Base-by-base conservation (phyloP, 371 early-diverging fungal species). In the Astathelohania contejeani region DNA sequence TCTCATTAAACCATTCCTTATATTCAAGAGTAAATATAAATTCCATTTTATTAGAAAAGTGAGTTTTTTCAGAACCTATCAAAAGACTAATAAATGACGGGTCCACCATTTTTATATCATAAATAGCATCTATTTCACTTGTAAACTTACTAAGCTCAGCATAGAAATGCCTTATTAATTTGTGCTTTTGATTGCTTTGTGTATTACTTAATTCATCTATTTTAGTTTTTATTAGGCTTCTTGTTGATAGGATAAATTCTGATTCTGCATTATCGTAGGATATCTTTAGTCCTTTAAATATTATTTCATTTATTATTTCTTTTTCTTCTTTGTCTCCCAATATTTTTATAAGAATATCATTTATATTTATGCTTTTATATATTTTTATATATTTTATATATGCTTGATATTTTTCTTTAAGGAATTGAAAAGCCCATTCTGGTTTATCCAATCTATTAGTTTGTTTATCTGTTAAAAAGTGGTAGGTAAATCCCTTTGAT, bases 401-500 rank as follows among this genome's bases (percentile, higher is more conserved):
- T n/a, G n/a, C n/a, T n/a, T n/a, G n/a, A n/a, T 62, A 12, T 35
- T 60, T 50, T 22, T 57, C 38, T n/a, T 45, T 19, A 29, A 75
- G 47, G 53, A 60, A 72, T n/a, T 65, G 58, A 32, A 70, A 55
- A 27, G 65, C 52, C 72, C 72, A 72, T 48, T 75, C 73, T 29
- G 75, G 72, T 53, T 67, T 72, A 47, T 75, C 75, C 20, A 75
- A 43, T 47, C 75, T 58, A 50, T 72, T 72, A 6, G 73, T 65
- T n/a, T 67, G 64, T 47, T 58, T 67, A 25, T 65, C 50, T n/a
- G 63, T 52, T 38, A 70, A 32, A 53, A 75, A 75, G 50, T 75
- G 75, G 55, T 63, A 58, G 6, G 6, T 16, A 44, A 44, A 44
- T 66, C 46, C 51, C 6, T 56, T 47, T 6, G 27, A 24, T 7